Evolutionary conservation across 2,329 filamentous ascomycete genomes (phyloP).

Genomic region (Sporothrix variecibatus): DNA sequence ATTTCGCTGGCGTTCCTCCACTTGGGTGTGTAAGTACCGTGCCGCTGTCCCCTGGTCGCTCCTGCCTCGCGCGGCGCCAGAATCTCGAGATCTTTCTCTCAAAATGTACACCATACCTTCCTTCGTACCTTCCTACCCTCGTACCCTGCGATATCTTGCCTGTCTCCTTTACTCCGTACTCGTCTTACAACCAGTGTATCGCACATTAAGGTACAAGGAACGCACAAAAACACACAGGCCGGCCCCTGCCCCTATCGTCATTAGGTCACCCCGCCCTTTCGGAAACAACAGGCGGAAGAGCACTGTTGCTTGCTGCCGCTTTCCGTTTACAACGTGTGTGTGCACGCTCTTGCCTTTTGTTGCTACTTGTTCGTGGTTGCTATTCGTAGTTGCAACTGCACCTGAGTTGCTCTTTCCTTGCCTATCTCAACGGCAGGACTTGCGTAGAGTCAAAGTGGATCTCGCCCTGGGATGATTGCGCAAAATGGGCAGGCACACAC

Average conservation of each 20-base stretch:
- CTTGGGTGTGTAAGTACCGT: not conserved
- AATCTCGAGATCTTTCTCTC: not conserved
- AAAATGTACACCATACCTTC: not conserved
- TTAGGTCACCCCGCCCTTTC: slow-evolving; percentile 1
- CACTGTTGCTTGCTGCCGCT: not conserved
- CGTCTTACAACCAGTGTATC: not conserved
- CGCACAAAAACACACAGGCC: not conserved
- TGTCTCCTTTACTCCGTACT: not conserved
- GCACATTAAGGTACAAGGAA: not conserved
- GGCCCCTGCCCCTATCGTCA: not conserved
- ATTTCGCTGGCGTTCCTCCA: not conserved
- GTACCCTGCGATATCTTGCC: not conserved
- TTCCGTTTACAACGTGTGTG: not conserved
- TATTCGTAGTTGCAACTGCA: not conserved
- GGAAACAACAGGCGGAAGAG: not conserved
- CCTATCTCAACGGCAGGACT: not conserved
- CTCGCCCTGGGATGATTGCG: not conserved
- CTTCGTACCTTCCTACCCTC: no score
- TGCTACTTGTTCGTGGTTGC: not conserved
- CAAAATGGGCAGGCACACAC: slow-evolving; percentile 5
- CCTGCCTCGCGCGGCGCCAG: not conserved
- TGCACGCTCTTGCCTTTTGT: not conserved
- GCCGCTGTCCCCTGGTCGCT: slow-evolving; percentile 2
- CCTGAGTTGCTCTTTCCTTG: slow-evolving; percentile 9
- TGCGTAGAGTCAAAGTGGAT: not conserved